Evolutionary conservation across 805 yeast genomes (phyloP).

Genomic region (Lipomyces orientalis): DNA sequence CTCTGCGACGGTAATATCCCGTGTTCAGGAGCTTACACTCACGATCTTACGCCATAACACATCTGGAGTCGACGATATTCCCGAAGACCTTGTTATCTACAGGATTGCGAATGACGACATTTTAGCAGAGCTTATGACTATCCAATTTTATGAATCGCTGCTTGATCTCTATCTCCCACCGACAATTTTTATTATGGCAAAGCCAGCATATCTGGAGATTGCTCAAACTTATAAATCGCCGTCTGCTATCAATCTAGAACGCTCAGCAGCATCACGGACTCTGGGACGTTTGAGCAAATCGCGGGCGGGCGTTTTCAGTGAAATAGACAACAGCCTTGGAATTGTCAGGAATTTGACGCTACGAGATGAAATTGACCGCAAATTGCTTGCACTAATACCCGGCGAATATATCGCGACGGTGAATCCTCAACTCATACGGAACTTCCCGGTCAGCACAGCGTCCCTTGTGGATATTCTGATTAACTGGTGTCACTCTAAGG

Average conservation of each 20-base stretch:
- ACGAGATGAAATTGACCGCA: constrained; percentile 27
- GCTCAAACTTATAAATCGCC: constrained; percentile 14
- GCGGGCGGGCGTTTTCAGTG: constrained; percentile 18
- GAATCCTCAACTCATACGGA: constrained; percentile 24
- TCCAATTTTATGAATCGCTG: constrained; percentile 32
- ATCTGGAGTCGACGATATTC: constrained; percentile 25
- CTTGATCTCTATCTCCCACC: constrained; percentile 29
- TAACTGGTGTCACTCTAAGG: constrained; percentile 18
- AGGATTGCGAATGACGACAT: constrained; percentile 22
- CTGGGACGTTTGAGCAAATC: constrained; percentile 24
- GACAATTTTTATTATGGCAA: constrained; percentile 13
- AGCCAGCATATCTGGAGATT: constrained; percentile 22
- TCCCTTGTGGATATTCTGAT: constrained; percentile 17
- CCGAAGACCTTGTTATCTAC: constrained; percentile 16
- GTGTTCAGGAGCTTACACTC: constrained; percentile 24
- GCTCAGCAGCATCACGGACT: constrained; percentile 26
- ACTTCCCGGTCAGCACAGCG: constrained; percentile 21
- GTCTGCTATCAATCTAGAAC: constrained; percentile 14
- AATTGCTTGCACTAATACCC: constrained; percentile 18
- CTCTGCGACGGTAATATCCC: constrained; percentile 22
- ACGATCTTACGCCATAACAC: constrained; percentile 20
- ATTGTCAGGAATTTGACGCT: constrained; percentile 22
- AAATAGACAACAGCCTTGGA: constrained; percentile 11
- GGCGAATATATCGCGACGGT: constrained; percentile 27
- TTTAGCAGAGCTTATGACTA: constrained; percentile 21